Evolutionary conservation across 371 early-diverging fungal genomes (phyloP).

Genomic region (Mucor saturninus): DNA sequence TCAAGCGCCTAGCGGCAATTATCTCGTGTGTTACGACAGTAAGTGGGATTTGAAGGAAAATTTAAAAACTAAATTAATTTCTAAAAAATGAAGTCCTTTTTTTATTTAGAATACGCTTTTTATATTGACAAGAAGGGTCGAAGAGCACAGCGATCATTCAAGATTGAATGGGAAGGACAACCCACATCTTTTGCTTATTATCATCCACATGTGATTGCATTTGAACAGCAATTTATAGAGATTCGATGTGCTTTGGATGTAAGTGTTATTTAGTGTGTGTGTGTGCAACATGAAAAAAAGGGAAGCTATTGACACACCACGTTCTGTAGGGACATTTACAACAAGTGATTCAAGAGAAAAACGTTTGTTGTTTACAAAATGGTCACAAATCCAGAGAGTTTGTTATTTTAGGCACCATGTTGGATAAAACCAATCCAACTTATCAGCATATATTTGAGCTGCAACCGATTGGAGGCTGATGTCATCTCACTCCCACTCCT

Average conservation of each 20-base stretch:
- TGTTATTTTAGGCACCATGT: constrained; percentile 45
- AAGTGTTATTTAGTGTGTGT: neutral
- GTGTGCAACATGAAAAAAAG: neutral
- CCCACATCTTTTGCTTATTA: constrained; percentile 40
- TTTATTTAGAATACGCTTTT: constrained; percentile 35
- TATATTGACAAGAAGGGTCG: constrained; percentile 48
- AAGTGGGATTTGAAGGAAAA: neutral
- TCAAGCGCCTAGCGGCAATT: constrained; percentile 32
- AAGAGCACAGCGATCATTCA: constrained; percentile 31
- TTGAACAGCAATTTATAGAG: constrained; percentile 43
- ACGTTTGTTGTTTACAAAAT: constrained; percentile 59
- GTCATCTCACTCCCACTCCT: constrained; percentile 1
- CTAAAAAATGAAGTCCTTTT: neutral
- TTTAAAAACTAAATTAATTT: neutral
- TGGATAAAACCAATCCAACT: constrained; percentile 30
- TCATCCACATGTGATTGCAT: constrained; percentile 44
- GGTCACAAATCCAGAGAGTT: constrained; percentile 49
- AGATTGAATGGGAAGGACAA: constrained; percentile 44
- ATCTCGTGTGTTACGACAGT: constrained; percentile 52
- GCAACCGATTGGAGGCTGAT: constrained; percentile 16
- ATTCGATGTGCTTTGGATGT: constrained; percentile 30
- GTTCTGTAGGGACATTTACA: constrained; percentile 58
- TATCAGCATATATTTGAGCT: constrained; percentile 46
- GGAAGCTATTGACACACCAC: neutral
- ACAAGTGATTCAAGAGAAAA: constrained; percentile 68